Base-by-base conservation (phyloP, 2,329 filamentous ascomycete genomes). In the Fusarium sp. region DNA sequence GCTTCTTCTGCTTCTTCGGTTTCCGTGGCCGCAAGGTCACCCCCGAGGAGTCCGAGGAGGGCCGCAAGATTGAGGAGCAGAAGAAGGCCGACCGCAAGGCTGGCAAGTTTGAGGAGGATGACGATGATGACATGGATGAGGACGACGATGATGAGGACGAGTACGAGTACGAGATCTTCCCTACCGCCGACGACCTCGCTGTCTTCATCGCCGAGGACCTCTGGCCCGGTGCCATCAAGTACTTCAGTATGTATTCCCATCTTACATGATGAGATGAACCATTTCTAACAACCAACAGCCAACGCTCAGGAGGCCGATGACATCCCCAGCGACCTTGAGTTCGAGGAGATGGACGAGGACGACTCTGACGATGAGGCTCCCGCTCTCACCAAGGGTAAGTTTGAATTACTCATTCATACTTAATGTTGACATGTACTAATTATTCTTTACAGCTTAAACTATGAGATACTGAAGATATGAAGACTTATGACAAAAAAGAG, bases 1-100 rank as follows among this genome's bases (percentile, higher is more conserved):
- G 91, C 82, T 97, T 98, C 86, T 98, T 98, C 79, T 89, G 90
- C 62, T 96, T 91, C 87, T 98, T 98, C 79, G 93, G 91, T 57
- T 98, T 91, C 83, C 88, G 86, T 67, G 93, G 89, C 70, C 84
- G 88, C 69, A 88, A 88, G 76, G 83, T 97, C 74, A 88, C 87
- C 48, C 91, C 88, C 4, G 91, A 93, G 80, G 92, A 97, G 85
- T 91, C 87, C 74, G 83, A 82, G 71, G 83, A 86, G 66, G 91
- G 90, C 9, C 81, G 79, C 25, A 87, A 88, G 80, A 85, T 88
- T 74, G 87, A 91, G 73, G 80, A 84, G 52, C 87, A 90, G 82
- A 84, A 84, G 74, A 86, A 88, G 69, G 75, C 82, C 76, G 79
- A 80, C 57, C 80, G 82, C 73, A 82, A 82, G 70, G 82, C 79